Evolutionary conservation across 2,329 filamentous ascomycete genomes (phyloP), one percentile per base, ranked within the genome.

Genomic region (Clarireedia hainanense): DNA sequence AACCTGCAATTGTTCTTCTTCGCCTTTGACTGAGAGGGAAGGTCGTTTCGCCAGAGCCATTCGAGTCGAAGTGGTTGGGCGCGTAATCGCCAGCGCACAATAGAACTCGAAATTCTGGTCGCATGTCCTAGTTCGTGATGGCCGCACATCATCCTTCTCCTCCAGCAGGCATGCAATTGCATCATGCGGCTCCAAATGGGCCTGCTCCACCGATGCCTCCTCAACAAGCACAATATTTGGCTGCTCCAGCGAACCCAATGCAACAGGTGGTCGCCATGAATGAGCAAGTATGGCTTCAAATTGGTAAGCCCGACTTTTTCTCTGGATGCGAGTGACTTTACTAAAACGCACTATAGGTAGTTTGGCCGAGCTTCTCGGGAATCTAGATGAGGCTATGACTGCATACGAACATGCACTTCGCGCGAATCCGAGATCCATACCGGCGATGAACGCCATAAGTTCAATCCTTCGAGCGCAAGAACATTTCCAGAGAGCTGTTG

Each of bases 401-500:
- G 89, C 91, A 46, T 99, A 96, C 71, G 91, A 97, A 72, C 86
- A 89, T 69, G 94, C 91, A 43, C 79, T 97, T 59, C 81, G 83
- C 63, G 89, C 91, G 70, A 97, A 97, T 69, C 82, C 84, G 47
- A 89, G 89, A 75, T 97, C 92, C 17, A 86, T 94, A 50, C 82
- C 84, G 0, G 94, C 94, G 30, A 92, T 97, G 89, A 95, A 91
- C 65, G 89, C 91, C 59, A 96, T 97, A 62, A 94, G 91, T 57
- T 84, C 89, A 70, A 94, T 97, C 59, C 78, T 96, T 58, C 85
- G 95, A 64, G 91, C 88, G 39, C 89, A 91, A 67, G 94, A 97
- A 70, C 89, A 95, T 46, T 99, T 96, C 65, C 86, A 88, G 46
- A 94, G 94, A 69, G 94, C 94, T 1, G 88, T 96, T 52, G 92